Percentiles rank a stretch among this genome's conserved stretches.
These are phyloP conservation scores for Teunomyces stri DNA, from an alignment of 805 yeast species.

Conservation along the genomic window DNA sequence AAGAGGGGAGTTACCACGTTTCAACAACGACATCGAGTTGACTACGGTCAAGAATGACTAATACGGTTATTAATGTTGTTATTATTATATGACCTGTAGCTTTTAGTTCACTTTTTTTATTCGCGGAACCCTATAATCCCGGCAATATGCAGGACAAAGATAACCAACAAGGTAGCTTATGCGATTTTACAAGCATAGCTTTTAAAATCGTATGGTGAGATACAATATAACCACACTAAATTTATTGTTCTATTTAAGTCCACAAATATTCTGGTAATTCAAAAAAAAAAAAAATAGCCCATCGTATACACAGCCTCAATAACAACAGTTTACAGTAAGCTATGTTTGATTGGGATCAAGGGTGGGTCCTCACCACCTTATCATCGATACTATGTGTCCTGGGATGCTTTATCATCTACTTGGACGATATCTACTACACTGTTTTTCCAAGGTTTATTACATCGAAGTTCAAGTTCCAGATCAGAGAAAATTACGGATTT, in stretches of 20 bases:
- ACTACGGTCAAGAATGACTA: conserved; percentile 12
- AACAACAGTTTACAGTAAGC: background rate
- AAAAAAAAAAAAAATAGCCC: background rate
- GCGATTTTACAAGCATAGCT: too few relatives aligned
- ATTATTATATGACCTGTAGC: background rate
- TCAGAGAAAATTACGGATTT: conserved; percentile 59
- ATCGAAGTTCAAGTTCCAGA: conserved; percentile 43
- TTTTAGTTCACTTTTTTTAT: background rate
- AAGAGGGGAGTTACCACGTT: conserved; percentile 35
- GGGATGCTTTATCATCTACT: conserved; percentile 67
- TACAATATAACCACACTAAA: background rate
- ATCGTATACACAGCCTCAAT: background rate
- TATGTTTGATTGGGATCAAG: conserved; percentile 34
- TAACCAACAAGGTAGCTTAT: background rate
- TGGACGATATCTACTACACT: conserved; percentile 52
- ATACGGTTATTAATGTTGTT: background rate
- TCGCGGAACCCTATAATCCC: too few relatives aligned
- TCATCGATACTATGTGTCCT: conserved; percentile 68
- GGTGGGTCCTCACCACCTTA: conserved; percentile 63
- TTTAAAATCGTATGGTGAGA: too few relatives aligned
- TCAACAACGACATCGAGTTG: conserved; percentile 17
- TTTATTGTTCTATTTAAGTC: background rate
- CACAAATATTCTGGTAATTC: background rate
- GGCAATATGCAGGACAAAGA: background rate
- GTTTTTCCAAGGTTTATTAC: conserved; percentile 42